These are phyloP conservation scores for Fusarium liriodendri DNA, from an alignment of 2,329 filamentous ascomycete species.

Conservation along the genomic window DNA sequence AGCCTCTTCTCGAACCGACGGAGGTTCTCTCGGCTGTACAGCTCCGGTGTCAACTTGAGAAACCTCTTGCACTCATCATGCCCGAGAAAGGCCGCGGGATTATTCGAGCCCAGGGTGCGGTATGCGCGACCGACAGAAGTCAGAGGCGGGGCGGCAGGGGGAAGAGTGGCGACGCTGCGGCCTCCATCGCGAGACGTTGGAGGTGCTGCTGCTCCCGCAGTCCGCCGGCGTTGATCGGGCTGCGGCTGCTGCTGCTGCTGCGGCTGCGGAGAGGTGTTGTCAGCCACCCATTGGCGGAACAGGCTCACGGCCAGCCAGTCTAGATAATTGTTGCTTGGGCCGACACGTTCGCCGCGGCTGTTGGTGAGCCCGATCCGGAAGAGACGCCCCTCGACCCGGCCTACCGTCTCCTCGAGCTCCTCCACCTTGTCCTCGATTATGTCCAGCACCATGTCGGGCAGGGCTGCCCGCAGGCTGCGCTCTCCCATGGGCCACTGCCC, in stretches of 20 bases:
- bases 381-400: constrained; percentile 81
- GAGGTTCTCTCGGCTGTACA: constrained; percentile 89
- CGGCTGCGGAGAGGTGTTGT: constrained; percentile 80
- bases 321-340: constrained; percentile 81
- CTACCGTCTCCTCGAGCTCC: constrained; percentile 85
- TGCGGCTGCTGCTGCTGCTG: constrained; percentile 19
- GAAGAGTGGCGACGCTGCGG: constrained; percentile 48
- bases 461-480: constrained; percentile 77
- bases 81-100: constrained; percentile 72
- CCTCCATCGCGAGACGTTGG: constrained; percentile 43
- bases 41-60: constrained; percentile 82
- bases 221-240: constrained; percentile 44
- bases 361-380: constrained; percentile 86
- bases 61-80: constrained; percentile 94
- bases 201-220: neutral
- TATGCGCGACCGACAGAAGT: constrained; percentile 79
- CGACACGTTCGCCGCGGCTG: constrained; percentile 83
- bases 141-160: constrained; percentile 58
- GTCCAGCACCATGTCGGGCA: constrained; percentile 83
- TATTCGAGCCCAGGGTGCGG: constrained; percentile 76
- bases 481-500: constrained; percentile 91
- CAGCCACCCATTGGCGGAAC: constrained; percentile 93
- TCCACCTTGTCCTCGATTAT: constrained; percentile 96
- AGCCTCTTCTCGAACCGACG: constrained; percentile 86
- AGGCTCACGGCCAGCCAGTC: constrained; percentile 90